Evolutionary conservation across 2,329 filamentous ascomycete genomes (phyloP).

Genomic region (Monosporascus sp.): DNA sequence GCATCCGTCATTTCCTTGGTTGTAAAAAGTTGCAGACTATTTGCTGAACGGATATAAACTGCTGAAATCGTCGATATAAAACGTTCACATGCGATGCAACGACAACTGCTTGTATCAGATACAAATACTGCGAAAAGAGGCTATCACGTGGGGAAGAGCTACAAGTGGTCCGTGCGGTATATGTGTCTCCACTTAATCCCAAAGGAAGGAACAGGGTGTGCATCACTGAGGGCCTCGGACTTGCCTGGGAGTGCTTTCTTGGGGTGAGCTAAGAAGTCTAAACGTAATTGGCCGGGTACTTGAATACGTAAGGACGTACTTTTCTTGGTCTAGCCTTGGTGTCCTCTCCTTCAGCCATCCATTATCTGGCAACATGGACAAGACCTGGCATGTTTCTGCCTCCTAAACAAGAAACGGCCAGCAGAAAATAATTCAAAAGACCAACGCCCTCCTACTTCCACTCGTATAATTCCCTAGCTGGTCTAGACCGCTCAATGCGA

Average conservation of each 20-base stretch:
- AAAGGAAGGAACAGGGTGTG: background rate
- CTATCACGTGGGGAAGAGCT: background rate
- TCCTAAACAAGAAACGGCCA: background rate
- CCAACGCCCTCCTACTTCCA: background rate
- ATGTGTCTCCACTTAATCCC: background rate
- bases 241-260: background rate
- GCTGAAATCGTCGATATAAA: background rate
- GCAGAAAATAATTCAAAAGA: background rate
- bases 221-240: background rate
- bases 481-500: conserved; percentile 30
- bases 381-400: background rate
- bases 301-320: background rate
- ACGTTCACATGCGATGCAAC: too few species aligned
- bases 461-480: conserved; percentile 22
- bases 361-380: conserved; percentile 1
- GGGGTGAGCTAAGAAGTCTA: background rate
- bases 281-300: background rate
- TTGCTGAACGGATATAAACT: conserved; percentile 5
- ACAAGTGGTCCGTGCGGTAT: background rate
- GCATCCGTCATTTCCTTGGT: conserved; percentile 66
- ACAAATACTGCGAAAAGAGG: background rate
- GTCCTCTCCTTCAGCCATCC: background rate
- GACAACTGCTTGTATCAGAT: background rate
- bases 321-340: background rate
- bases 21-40: background rate